phyloP scores from a whole-genome alignment of 352 stramenopile species.

The Pythium sp. region DNA sequence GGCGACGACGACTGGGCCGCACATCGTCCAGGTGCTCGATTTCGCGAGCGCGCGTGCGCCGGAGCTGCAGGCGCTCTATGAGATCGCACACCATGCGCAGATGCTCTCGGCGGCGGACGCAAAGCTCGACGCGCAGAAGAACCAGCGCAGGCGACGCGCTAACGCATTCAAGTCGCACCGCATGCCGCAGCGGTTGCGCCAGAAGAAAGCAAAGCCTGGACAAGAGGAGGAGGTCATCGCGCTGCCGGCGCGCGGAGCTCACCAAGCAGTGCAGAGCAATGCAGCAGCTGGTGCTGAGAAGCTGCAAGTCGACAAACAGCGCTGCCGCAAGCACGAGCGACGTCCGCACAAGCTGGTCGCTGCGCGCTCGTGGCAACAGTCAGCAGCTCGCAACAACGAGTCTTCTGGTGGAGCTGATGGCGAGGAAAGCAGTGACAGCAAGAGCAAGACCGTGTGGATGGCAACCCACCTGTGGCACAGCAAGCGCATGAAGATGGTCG shows the following conservation, averaged over 20 bases:
- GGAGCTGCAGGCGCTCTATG: constrained; percentile 73
- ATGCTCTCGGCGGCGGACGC: constrained; percentile 25
- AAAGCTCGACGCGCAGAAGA: constrained; percentile 53
- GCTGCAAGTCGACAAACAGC: constrained; percentile 14
- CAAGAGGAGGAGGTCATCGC: constrained; percentile 23
- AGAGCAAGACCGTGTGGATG: constrained; percentile 36
- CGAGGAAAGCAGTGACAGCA: constrained; percentile 1
- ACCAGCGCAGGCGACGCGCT: constrained; percentile 64
- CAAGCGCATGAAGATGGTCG: constrained; percentile 71
- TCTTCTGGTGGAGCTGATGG: background rate
- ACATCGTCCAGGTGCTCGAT: constrained; percentile 77
- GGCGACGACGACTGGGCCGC: constrained; percentile 45
- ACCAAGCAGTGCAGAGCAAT: background rate
- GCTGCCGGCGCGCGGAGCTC: constrained; percentile 4
- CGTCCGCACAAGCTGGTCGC: constrained; percentile 46
- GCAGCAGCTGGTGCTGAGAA: background rate
- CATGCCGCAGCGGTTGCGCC: constrained; percentile 59
- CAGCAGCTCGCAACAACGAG: background rate
- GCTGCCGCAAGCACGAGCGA: constrained; percentile 62
- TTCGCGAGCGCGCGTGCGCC: constrained; percentile 66
- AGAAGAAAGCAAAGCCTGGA: constrained; percentile 8
- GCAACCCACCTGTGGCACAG: constrained; percentile 71
- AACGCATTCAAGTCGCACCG: constrained; percentile 78
- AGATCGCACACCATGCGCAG: constrained; percentile 37
- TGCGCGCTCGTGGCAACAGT: constrained; percentile 31